These are phyloP conservation scores for Leccinum proliferum DNA, from an alignment of 1,284 basidiomycete species.

Conservation along the genomic window DNA sequence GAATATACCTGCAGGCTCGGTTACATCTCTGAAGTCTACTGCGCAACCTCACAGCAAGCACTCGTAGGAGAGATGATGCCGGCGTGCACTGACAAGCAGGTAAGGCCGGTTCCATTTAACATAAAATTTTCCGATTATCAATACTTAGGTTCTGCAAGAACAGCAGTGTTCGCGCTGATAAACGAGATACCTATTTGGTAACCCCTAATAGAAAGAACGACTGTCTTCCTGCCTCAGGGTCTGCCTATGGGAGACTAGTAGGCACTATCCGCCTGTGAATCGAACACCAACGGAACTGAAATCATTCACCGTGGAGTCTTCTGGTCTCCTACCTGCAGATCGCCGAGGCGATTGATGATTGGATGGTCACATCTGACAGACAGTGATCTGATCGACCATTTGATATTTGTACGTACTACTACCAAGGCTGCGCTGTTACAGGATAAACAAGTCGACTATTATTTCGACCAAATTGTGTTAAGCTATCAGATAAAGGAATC, in stretches of 20 bases:
- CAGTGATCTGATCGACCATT: not conserved
- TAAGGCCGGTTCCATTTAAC: no score
- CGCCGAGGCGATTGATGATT: not conserved
- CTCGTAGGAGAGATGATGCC: not conserved
- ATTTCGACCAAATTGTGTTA: slow-evolving; percentile 10
- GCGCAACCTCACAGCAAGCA: not conserved
- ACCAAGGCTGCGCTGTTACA: slow-evolving; percentile 12
- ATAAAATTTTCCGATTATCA: no score
- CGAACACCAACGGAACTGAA: not conserved
- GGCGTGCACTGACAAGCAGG: not conserved
- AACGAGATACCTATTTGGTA: not conserved
- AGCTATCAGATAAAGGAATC: slow-evolving; percentile 2
- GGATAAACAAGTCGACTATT: slow-evolving; percentile 11
- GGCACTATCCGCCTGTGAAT: not conserved
- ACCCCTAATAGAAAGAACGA: no score
- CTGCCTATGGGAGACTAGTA: no score
- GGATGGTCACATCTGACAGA: not conserved
- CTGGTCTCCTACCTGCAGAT: not conserved
- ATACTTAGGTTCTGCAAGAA: not conserved
- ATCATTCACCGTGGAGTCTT: not conserved
- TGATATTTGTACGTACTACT: not conserved
- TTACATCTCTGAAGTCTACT: not conserved
- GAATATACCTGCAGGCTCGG: not conserved
- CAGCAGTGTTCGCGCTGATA: no score
- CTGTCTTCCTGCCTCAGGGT: no score